phyloP scores from a whole-genome alignment of 768 basidiomycete species.

The Mycena filopes region DNA sequence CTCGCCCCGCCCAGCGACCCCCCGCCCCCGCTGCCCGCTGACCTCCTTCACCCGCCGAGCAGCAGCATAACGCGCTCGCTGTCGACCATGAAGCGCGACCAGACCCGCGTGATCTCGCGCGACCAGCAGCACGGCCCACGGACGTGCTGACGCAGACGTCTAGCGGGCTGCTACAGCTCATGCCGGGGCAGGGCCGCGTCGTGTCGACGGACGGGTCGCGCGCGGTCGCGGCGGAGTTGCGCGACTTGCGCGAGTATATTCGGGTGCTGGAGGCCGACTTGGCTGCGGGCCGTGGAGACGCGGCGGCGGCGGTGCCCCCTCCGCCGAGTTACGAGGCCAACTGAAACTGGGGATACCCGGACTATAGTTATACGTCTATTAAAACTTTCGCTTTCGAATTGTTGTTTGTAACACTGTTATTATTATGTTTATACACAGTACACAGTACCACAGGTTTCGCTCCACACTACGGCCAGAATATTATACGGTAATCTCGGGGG shows the following conservation, averaged over 20 bases:
- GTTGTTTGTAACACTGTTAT: too few species aligned
- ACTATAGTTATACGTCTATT: too few species aligned
- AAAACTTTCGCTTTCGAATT: too few species aligned
- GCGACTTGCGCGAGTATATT: conserved; percentile 15
- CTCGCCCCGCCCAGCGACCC: too few species aligned
- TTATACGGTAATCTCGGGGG: too few species aligned
- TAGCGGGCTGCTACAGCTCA: conserved; percentile 15
- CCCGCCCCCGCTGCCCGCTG: too few species aligned
- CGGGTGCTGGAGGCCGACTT: conserved; percentile 14
- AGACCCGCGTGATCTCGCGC: conserved; percentile 9
- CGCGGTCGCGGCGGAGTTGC: conserved; percentile 15
- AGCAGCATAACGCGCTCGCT: background rate
- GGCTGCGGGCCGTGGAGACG: conserved; percentile 1
- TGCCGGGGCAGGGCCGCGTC: conserved; percentile 13
- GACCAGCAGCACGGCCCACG: conserved; percentile 4
- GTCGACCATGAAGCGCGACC: conserved; percentile 18
- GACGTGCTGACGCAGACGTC: conserved; percentile 18
- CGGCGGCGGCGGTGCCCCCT: background rate
- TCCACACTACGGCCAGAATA: too few species aligned
- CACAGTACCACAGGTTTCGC: too few species aligned
- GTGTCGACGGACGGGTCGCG: conserved; percentile 14
- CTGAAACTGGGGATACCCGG: background rate
- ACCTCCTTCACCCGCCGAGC: background rate
- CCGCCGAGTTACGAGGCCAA: conserved; percentile 12
- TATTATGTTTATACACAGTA: too few species aligned